These are phyloP conservation scores for Lathyrus oleraceus DNA, from an alignment of 306 rosid species.

Conservation along the genomic window DNA sequence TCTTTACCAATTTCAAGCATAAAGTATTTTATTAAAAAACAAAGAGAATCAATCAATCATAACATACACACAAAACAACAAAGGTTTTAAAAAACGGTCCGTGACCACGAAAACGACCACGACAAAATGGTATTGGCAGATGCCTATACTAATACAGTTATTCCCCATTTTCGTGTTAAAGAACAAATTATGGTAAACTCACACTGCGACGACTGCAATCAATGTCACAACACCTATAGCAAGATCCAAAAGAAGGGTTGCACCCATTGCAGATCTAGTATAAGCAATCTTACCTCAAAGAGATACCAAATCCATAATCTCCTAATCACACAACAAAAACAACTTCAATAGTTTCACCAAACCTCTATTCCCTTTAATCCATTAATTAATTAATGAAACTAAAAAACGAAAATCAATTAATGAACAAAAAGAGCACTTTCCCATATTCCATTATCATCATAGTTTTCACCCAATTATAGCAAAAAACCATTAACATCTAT, in stretches of 20 bases:
- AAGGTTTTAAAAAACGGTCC: too few relatives aligned
- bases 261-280: not conserved
- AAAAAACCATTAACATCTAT: not conserved
- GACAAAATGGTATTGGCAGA: too few relatives aligned
- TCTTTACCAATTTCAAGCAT: conserved; percentile 14
- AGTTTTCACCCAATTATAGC: conserved; percentile 19
- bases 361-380: not conserved
- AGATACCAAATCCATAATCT: not conserved
- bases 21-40: not conserved
- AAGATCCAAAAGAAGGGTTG: not conserved
- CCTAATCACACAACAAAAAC: not conserved
- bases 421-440: conserved; percentile 14
- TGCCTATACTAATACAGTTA: too few relatives aligned
- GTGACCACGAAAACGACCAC: too few relatives aligned
- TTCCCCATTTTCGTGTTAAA: too few relatives aligned
- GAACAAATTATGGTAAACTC: too few relatives aligned
- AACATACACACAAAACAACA: not conserved
- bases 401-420: conserved; percentile 27
- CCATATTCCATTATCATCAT: conserved; percentile 1
- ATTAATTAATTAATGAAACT: not conserved
- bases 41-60: not conserved
- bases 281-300: not conserved
- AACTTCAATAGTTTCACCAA: not conserved
- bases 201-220: too few relatives aligned
- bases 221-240: not conserved